Percentiles rank a stretch among this genome's conserved stretches.
phyloP scores from a whole-genome alignment of 2,329 filamentous ascomycete species.

The Aspergillus tubingensis region DNA sequence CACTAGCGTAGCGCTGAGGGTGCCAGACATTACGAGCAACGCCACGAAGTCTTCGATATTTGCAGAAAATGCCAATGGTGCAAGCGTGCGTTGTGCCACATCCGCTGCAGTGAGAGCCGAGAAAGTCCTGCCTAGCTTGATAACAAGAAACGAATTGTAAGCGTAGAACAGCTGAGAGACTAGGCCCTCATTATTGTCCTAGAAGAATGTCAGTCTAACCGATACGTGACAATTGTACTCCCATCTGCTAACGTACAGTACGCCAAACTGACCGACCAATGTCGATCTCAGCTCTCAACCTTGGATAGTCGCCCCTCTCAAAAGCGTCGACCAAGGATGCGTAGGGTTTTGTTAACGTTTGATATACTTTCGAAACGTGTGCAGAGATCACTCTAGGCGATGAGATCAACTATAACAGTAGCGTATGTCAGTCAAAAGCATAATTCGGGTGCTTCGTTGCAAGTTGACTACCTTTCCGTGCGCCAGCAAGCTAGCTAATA shows the following conservation, averaged over 20 bases:
- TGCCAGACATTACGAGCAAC: constrained; percentile 52
- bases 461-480: constrained; percentile 58
- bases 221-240: too few relatives aligned
- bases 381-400: constrained; percentile 60
- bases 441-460: neutral
- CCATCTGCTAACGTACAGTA: constrained; percentile 45
- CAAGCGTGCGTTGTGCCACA: constrained; percentile 39
- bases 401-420: constrained; percentile 41
- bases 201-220: constrained; percentile 13
- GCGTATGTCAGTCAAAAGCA: constrained; percentile 7
- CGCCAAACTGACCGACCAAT: constrained; percentile 62
- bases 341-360: constrained; percentile 68
- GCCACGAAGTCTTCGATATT: constrained; percentile 40
- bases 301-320: constrained; percentile 57
- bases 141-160: constrained; percentile 74
- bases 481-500: constrained; percentile 72
- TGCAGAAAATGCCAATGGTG: constrained; percentile 25
- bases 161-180: constrained; percentile 68
- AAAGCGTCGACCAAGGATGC: constrained; percentile 70
- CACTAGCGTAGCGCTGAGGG: constrained; percentile 55
- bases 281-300: constrained; percentile 66
- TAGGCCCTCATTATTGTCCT: constrained; percentile 73
- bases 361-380: constrained; percentile 59
- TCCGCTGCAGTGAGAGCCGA: constrained; percentile 60
- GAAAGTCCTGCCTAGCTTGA: constrained; percentile 73